A percentile compares a stretch with the other conserved stretches of the same genome.
These are phyloP conservation scores for Colletotrichum horii DNA, from an alignment of 2,329 filamentous ascomycete species.

Conservation along the genomic window DNA sequence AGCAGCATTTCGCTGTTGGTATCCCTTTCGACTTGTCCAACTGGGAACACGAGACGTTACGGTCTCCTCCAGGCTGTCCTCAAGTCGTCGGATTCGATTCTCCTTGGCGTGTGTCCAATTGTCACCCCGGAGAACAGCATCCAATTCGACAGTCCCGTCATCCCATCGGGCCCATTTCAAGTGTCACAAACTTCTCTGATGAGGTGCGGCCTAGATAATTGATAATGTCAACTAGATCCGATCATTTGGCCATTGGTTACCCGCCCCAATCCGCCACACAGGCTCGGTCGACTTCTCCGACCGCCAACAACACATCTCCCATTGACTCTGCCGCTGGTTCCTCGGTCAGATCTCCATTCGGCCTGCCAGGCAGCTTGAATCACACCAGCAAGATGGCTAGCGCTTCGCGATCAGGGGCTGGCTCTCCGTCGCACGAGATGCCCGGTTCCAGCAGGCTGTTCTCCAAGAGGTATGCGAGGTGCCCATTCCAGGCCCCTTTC, in stretches of 20 bases:
- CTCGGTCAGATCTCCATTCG: slow-evolving; percentile 74
- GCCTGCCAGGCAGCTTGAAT: slow-evolving; percentile 67
- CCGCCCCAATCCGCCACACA: slow-evolving; percentile 72
- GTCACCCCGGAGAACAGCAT: slow-evolving; percentile 6
- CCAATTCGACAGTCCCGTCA: background rate
- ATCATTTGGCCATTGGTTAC: slow-evolving; percentile 86
- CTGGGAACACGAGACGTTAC: slow-evolving; percentile 11
- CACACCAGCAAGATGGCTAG: slow-evolving; percentile 63
- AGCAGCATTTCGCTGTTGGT: background rate
- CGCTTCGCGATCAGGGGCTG: slow-evolving; percentile 79
- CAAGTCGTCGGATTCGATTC: slow-evolving; percentile 2
- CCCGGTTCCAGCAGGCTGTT: slow-evolving; percentile 75
- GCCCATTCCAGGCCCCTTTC: background rate
- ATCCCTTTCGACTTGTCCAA: background rate
- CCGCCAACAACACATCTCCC: slow-evolving; percentile 79
- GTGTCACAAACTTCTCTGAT: slow-evolving; percentile 35
- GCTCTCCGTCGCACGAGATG: slow-evolving; percentile 95
- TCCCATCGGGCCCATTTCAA: background rate
- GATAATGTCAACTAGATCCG: slow-evolving; percentile 93
- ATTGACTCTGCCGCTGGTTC: slow-evolving; percentile 73
- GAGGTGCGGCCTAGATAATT: slow-evolving; percentile 69
- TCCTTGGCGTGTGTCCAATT: background rate
- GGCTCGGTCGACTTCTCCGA: slow-evolving; percentile 79
- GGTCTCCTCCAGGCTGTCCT: slow-evolving; percentile 1
- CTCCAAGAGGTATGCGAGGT: slow-evolving; percentile 81